phyloP scores from a whole-genome alignment of 768 basidiomycete species.

The Cubamyces lactineus region DNA sequence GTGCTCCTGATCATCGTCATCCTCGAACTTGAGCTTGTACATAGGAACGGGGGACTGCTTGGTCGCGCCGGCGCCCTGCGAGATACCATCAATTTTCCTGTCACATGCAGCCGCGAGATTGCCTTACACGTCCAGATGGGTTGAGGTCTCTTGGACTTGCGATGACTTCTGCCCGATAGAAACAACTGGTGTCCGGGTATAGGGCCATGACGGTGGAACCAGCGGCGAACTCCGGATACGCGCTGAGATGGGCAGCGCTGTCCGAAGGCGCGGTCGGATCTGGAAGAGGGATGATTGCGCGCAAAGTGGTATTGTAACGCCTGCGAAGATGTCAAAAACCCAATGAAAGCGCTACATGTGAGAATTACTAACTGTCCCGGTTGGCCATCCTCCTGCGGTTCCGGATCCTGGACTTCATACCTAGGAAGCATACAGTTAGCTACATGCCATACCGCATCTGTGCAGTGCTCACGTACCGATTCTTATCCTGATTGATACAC shows the following conservation, averaged over 20 bases:
- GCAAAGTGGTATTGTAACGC: constrained; percentile 69
- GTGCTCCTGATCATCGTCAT: constrained; percentile 85
- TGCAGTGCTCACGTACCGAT: constrained; percentile 47
- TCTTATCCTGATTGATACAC: constrained; percentile 73
- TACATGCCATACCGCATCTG: neutral
- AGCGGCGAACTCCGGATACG: constrained; percentile 71
- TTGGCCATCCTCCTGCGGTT: constrained; percentile 80
- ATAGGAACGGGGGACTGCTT: constrained; percentile 41
- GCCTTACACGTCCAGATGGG: constrained; percentile 42
- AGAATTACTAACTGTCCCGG: constrained; percentile 53
- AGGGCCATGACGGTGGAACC: constrained; percentile 82
- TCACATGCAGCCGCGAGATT: constrained; percentile 31
- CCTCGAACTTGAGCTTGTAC: constrained; percentile 87
- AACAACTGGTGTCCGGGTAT: constrained; percentile 91
- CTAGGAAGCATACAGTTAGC: constrained; percentile 39
- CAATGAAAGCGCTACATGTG: neutral
- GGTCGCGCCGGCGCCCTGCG: constrained; percentile 23
- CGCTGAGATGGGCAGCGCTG: constrained; percentile 64
- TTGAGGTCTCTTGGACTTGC: constrained; percentile 58
- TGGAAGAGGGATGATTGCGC: constrained; percentile 78
- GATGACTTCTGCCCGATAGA: constrained; percentile 85
- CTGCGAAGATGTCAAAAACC: constrained; percentile 36
- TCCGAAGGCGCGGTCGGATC: constrained; percentile 63
- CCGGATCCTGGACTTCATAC: constrained; percentile 86
- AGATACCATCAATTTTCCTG: constrained; percentile 26